These are phyloP conservation scores for Starmerella apicola DNA, from an alignment of 805 yeast species.

Conservation along the genomic window DNA sequence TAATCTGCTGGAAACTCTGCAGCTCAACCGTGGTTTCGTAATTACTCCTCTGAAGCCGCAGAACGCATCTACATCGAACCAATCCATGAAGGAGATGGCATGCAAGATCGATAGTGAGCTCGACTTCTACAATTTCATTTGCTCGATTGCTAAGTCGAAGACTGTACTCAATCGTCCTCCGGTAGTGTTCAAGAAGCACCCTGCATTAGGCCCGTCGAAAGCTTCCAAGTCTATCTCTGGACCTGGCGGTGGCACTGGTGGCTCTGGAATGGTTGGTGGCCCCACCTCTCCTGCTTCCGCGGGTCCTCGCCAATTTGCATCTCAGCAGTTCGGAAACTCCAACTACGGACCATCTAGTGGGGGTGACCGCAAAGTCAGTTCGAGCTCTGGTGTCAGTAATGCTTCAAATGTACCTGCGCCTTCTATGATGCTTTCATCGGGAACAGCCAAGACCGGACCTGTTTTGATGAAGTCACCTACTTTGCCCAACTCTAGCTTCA, in stretches of 20 bases:
- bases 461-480: conserved; percentile 12
- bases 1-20: conserved; percentile 70
- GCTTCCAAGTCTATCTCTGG: background rate
- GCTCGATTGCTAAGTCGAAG: conserved; percentile 26
- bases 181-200: conserved; percentile 26
- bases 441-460: conserved; percentile 25
- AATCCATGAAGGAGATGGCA: conserved; percentile 70
- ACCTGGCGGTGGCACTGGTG: background rate
- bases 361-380: conserved; percentile 12
- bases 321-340: background rate
- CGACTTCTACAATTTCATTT: conserved; percentile 60
- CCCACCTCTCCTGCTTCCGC: background rate
- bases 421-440: conserved; percentile 14
- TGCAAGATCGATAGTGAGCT: conserved; percentile 69
- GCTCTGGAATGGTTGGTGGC: background rate
- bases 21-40: conserved; percentile 74
- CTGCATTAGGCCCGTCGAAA: conserved; percentile 18
- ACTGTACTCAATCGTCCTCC: conserved; percentile 26
- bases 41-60: conserved; percentile 56
- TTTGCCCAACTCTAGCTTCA: no score
- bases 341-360: background rate
- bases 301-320: background rate
- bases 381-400: conserved; percentile 5
- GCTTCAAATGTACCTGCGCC: conserved; percentile 15
- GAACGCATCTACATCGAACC: conserved; percentile 30